phyloP scores from a whole-genome alignment of 371 early-diverging fungal genomes.

The Mortierella sp. region DNA sequence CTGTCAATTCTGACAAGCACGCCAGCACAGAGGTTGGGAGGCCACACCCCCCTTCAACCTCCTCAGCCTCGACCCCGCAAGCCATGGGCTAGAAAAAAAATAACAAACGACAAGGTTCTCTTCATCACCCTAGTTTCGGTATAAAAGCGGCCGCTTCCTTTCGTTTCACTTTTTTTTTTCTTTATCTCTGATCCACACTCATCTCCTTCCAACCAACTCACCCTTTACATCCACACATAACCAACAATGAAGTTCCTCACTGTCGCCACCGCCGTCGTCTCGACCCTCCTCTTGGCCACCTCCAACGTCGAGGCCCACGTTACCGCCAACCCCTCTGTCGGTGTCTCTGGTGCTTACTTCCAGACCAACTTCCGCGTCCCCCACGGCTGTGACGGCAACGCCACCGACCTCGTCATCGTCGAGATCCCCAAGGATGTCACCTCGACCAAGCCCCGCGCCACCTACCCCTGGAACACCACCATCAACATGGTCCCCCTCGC shows the following conservation, averaged over 20 bases:
- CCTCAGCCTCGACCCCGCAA: too few species aligned
- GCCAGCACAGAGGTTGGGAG: too few species aligned
- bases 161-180: not conserved
- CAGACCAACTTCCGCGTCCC: conserved; percentile 58
- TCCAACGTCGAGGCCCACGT: conserved; percentile 50
- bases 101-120: not conserved
- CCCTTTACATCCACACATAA: not conserved
- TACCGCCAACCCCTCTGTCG: conserved; percentile 52
- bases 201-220: not conserved
- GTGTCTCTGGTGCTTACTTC: conserved; percentile 39
- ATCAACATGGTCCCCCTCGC: conserved; percentile 55
- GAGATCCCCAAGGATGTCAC: conserved; percentile 56
- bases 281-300: conserved; percentile 37
- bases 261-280: conserved; percentile 30
- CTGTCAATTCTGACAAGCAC: not conserved
- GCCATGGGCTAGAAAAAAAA: not conserved
- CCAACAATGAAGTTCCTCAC: conserved; percentile 41
- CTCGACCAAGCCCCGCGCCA: conserved; percentile 47
- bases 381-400: conserved; percentile 52
- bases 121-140: not conserved
- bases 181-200: not conserved
- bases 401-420: conserved; percentile 47
- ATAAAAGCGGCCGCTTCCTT: not conserved
- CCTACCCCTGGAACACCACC: conserved; percentile 43
- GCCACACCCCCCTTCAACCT: too few species aligned